Percentiles rank a stretch among this genome's conserved stretches.
These are phyloP conservation scores for Lecanosticta acicola DNA, from an alignment of 2,329 filamentous ascomycete species.

Conservation along the genomic window DNA sequence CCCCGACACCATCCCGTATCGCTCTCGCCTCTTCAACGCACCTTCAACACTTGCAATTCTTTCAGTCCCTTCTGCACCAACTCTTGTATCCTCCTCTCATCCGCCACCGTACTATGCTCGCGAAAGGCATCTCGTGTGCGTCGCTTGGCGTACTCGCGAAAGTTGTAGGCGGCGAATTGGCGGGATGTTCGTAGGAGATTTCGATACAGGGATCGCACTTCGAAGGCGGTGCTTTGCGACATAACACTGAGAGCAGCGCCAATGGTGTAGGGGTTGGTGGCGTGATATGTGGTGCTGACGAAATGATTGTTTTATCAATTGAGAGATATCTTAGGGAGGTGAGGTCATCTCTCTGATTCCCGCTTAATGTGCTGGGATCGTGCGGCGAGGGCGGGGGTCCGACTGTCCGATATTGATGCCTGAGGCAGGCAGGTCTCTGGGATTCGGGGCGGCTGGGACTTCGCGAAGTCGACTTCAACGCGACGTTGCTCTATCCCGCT, in stretches of 20 bases:
- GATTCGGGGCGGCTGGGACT: background rate
- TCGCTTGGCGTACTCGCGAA: slow-evolving; percentile 90
- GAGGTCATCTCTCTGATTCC: background rate
- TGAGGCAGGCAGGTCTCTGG: slow-evolving; percentile 2
- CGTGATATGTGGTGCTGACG: slow-evolving; percentile 6
- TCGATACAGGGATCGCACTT: slow-evolving; percentile 56
- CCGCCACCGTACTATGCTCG: slow-evolving; percentile 67
- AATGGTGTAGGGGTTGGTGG: slow-evolving; percentile 3
- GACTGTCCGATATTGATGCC: slow-evolving; percentile 5
- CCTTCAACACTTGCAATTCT: slow-evolving; percentile 87
- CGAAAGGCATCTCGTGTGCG: slow-evolving; percentile 86
- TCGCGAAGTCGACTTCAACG: background rate
- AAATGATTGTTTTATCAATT: slow-evolving; percentile 3
- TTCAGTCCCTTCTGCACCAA: slow-evolving; percentile 81
- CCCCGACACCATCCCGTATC: background rate
- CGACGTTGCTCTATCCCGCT: background rate
- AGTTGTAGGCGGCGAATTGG: slow-evolving; percentile 93
- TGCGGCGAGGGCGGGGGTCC: slow-evolving; percentile 7
- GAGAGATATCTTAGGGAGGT: background rate
- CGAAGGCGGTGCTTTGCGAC: slow-evolving; percentile 18
- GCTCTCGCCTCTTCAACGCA: slow-evolving; percentile 40
- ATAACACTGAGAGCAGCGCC: slow-evolving; percentile 5
- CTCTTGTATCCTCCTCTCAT: slow-evolving; percentile 75
- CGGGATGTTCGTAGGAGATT: slow-evolving; percentile 79
- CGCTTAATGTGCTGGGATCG: background rate